Percentiles rank a stretch among this genome's conserved stretches.
phyloP scores from a whole-genome alignment of 2,329 filamentous ascomycete species.

The Beauveria brongniartii region DNA sequence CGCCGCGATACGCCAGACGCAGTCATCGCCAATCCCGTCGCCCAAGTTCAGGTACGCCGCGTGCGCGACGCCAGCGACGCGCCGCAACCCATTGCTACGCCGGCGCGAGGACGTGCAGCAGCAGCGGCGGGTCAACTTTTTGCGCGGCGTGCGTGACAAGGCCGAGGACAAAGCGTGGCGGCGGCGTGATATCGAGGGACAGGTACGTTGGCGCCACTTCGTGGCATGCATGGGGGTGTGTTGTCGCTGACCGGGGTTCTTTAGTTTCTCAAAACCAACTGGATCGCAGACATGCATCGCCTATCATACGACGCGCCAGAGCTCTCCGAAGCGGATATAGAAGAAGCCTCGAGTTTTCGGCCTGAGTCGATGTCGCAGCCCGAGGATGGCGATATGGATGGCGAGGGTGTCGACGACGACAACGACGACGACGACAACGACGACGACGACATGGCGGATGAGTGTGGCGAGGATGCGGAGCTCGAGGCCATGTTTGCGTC shows the following conservation, averaged over 20 bases:
- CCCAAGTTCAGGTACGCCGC: slow-evolving; percentile 43
- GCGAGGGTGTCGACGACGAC: slow-evolving; percentile 30
- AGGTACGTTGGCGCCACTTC: slow-evolving; percentile 21
- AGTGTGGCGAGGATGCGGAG: slow-evolving; percentile 44
- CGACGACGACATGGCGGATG: slow-evolving; percentile 44
- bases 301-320: slow-evolving; percentile 28
- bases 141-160: slow-evolving; percentile 57
- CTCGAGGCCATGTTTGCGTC: slow-evolving; percentile 48
- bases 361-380: slow-evolving; percentile 17
- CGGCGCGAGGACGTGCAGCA: slow-evolving; percentile 56
- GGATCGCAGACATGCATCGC: slow-evolving; percentile 24
- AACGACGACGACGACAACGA: slow-evolving; percentile 35
- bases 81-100: slow-evolving; percentile 55
- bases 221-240: neutral
- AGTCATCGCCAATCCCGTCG: slow-evolving; percentile 36
- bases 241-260: neutral
- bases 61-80: slow-evolving; percentile 42
- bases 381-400: slow-evolving; percentile 40
- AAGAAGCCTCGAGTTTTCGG: slow-evolving; percentile 36
- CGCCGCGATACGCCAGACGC: slow-evolving; percentile 29
- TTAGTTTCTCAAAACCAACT: slow-evolving; percentile 30
- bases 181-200: slow-evolving; percentile 54
- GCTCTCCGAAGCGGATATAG: slow-evolving; percentile 43
- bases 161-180: slow-evolving; percentile 53
- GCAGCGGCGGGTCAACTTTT: slow-evolving; percentile 57